These are phyloP conservation scores for Larix sibirica DNA, from an alignment of 83 land plant genomes.

Conservation along the genomic window DNA sequence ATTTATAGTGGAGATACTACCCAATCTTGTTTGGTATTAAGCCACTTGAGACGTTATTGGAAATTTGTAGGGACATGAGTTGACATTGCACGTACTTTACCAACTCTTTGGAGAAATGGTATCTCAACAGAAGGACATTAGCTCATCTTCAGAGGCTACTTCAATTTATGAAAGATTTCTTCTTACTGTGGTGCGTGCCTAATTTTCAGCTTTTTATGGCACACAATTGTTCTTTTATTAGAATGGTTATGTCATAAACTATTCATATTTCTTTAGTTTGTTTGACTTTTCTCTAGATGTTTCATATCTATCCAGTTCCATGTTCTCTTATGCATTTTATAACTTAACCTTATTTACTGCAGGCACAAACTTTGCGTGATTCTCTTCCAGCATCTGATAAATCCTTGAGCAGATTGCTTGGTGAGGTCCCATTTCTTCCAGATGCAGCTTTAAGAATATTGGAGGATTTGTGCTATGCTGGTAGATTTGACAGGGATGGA, in stretches of 20 bases:
- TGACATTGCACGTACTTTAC: constrained; percentile 73
- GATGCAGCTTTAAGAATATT: constrained; percentile 61
- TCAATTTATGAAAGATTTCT: constrained; percentile 69
- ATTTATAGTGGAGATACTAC: neutral
- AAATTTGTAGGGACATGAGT: constrained; percentile 71
- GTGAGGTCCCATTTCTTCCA: constrained; percentile 84
- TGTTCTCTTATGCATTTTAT: neutral
- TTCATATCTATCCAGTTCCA: neutral
- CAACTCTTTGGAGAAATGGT: constrained; percentile 50
- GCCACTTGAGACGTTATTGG: neutral
- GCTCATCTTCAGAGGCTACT: constrained; percentile 55
- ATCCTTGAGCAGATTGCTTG: constrained; percentile 81
- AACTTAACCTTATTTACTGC: constrained; percentile 3
- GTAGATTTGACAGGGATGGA: constrained; percentile 33
- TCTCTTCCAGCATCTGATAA: constrained; percentile 89
- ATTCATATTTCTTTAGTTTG: too few species aligned
- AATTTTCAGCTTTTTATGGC: neutral
- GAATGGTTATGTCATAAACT: neutral
- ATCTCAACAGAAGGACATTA: constrained; percentile 59
- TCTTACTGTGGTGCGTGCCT: constrained; percentile 47
- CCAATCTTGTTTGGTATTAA: neutral
- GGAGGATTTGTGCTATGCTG: constrained; percentile 82
- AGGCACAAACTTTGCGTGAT: constrained; percentile 81
- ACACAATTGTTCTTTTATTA: neutral
- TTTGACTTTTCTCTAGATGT: too few species aligned